Evolutionary conservation across 257 asterid species (phyloP), one percentile per base, ranked within the genome.

Genomic region (Coffea canephora): DNA sequence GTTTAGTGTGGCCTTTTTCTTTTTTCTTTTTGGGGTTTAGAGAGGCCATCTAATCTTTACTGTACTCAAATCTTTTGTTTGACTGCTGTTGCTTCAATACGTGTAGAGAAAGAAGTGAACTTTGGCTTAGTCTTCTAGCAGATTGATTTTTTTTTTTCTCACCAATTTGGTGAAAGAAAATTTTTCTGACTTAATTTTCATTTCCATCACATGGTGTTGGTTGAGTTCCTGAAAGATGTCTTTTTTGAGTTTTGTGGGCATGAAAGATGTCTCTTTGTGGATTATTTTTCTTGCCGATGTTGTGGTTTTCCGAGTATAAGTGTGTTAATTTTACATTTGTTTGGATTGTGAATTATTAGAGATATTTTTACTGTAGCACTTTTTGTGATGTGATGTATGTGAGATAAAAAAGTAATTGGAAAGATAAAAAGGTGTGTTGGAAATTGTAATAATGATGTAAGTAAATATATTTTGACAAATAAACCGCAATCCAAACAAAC

Each of bases 81-180:
- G 55, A 43, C n/a, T 61, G 13, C n/a, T 59, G 11, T 8, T 64
- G 62, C 39, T 54, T 8, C 36, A 31, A 2, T 43, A 13, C 25
- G n/a, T 74, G 74, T 67, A 25, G 31, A 41, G 23, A 41, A 71
- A 21, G 15, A 1, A 0, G 39, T 71, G 59, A 12, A 23, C 15
- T 73, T n/a, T 73, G 25, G 68, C 79, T 80, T 52, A 41, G 12
- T 45, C 18, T 4, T 80, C 67, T 27, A 72, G 76, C 73, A n/a
- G 78, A 48, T 66, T 61, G 49, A n/a, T 79, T 54, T 68, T 66
- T 10, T n/a, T 52, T 15, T 57, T 43, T 70, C 21, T 46, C n/a
- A 72, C 14, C 76, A 6, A 6, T 57, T 23, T 75, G 3, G 9
- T 14, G 19, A 45, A n/a, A 66, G 41, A 4, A 69, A 16, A 43